Percentiles rank a stretch among this genome's conserved stretches.
Conservation (phyloP, 2,329 filamentous ascomycete genomes). For the Fusarium begoniae region DNA sequence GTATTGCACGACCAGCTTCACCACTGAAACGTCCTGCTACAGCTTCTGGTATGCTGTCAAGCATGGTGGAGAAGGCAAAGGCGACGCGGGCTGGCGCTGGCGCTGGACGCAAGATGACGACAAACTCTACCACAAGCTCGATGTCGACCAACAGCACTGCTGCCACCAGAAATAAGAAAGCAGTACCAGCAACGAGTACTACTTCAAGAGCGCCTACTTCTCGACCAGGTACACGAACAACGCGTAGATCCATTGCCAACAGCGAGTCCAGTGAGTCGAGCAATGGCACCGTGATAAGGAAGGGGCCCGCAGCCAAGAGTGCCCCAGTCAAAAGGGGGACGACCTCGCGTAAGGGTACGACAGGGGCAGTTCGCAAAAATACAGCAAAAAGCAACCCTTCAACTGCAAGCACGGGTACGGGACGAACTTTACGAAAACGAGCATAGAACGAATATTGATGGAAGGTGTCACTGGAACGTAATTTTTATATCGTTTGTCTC, state of each 20-base stretch:
- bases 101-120: slow-evolving; percentile 56
- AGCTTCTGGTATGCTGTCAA: slow-evolving; percentile 59
- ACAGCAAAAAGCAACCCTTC: slow-evolving; percentile 37
- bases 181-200: slow-evolving; percentile 46
- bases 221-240: slow-evolving; percentile 56
- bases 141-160: slow-evolving; percentile 51
- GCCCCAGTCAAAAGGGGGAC: slow-evolving; percentile 61
- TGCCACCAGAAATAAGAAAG: slow-evolving; percentile 47
- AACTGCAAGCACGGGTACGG: slow-evolving; percentile 55
- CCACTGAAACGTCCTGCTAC: slow-evolving; percentile 65
- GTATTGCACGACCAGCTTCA: slow-evolving; percentile 67
- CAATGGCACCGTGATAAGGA: slow-evolving; percentile 71
- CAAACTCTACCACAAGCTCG: slow-evolving; percentile 55
- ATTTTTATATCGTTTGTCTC: slow-evolving; percentile 4
- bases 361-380: slow-evolving; percentile 58
- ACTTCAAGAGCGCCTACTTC: slow-evolving; percentile 49
- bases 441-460: slow-evolving; percentile 44
- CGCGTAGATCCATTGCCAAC: slow-evolving; percentile 64
- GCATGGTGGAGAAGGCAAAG: slow-evolving; percentile 70
- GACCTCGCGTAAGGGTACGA: slow-evolving; percentile 63
- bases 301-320: slow-evolving; percentile 52
- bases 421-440: slow-evolving; percentile 66
- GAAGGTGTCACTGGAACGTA: not conserved
- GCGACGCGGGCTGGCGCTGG: slow-evolving; percentile 59
- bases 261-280: slow-evolving; percentile 73